phyloP scores from a whole-genome alignment of 108 stramenopile species.

The Stephanodiscus triporus region DNA sequence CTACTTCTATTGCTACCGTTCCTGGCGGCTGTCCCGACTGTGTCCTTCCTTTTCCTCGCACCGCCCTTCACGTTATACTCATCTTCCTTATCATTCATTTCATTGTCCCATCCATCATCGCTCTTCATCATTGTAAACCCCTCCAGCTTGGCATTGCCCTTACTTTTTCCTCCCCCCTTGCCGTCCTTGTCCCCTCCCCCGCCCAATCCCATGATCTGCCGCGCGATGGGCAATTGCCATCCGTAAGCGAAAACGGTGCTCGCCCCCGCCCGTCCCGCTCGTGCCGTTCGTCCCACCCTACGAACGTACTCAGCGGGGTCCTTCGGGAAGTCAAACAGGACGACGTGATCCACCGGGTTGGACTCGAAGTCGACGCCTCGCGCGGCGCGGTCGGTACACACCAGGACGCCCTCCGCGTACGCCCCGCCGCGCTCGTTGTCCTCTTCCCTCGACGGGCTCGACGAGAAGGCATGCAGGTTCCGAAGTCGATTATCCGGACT shows the following conservation, averaged over 20 bases:
- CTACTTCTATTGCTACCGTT: background rate
- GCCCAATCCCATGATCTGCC: conserved; percentile 67
- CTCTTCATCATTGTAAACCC: conserved; percentile 45
- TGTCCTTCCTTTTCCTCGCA: conserved; percentile 26
- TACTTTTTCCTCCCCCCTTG: conserved; percentile 20
- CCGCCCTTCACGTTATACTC: conserved; percentile 35
- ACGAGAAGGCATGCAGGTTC: conserved; percentile 63
- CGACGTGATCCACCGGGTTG: conserved; percentile 88
- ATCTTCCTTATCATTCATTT: conserved; percentile 25
- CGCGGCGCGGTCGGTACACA: conserved; percentile 97
- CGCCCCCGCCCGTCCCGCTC: conserved; percentile 88
- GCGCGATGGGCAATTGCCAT: conserved; percentile 86
- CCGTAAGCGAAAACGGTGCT: conserved; percentile 89
- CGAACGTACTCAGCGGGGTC: conserved; percentile 94
- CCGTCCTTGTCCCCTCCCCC: conserved; percentile 1
- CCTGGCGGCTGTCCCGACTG: background rate
- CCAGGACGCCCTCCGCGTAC: conserved; percentile 60
- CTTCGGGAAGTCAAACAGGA: conserved; percentile 94
- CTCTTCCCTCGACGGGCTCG: conserved; percentile 7
- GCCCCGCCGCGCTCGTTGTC: conserved; percentile 10
- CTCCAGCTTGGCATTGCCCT: conserved; percentile 29
- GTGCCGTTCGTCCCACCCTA: conserved; percentile 90
- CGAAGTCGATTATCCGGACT: conserved; percentile 63
- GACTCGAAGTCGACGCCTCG: conserved; percentile 87
- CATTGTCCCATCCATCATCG: conserved; percentile 33